Evolutionary conservation across 1,284 basidiomycete species (phyloP).

Genomic region (Cutaneotrichosporon curvatum): DNA sequence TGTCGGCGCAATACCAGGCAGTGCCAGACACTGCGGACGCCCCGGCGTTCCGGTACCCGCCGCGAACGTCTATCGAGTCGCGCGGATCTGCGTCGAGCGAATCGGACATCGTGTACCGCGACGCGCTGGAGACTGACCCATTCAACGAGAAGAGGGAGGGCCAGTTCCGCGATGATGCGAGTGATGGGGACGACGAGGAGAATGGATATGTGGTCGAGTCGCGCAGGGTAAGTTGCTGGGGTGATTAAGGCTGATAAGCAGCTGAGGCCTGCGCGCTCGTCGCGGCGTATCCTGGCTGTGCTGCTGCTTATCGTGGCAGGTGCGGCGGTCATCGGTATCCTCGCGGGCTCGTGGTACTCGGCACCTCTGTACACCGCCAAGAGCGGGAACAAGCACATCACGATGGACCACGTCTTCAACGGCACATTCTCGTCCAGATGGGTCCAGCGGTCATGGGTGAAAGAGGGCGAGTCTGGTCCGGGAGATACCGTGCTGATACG

Average conservation of each 20-base stretch:
- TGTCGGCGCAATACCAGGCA: conserved; percentile 12
- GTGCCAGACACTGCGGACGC: background rate
- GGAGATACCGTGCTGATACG: conserved; percentile 1
- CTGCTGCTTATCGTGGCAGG: conserved; percentile 33
- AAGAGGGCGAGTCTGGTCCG: conserved; percentile 59
- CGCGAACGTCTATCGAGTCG: background rate
- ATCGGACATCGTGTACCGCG: conserved; percentile 28
- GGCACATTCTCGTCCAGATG: conserved; percentile 62
- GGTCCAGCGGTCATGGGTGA: conserved; percentile 66
- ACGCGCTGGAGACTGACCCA: conserved; percentile 37
- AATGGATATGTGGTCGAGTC: conserved; percentile 29
- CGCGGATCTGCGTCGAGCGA: conserved; percentile 6
- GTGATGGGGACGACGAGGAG: conserved; percentile 14
- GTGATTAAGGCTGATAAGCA: conserved; percentile 6
- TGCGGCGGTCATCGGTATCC: conserved; percentile 35
- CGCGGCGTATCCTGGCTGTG: conserved; percentile 36
- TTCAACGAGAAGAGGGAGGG: conserved; percentile 33
- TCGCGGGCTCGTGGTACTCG: conserved; percentile 39
- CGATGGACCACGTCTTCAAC: conserved; percentile 82
- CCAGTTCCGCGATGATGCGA: conserved; percentile 1
- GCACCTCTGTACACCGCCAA: conserved; percentile 33
- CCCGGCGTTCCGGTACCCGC: background rate
- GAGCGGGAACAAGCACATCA: conserved; percentile 60
- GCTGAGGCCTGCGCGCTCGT: conserved; percentile 34
- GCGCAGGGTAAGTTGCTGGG: conserved; percentile 8